Evolutionary conservation across 2,329 filamentous ascomycete genomes (phyloP), one percentile per base, ranked within the genome.

Genomic region (Lachnellula suecica): DNA sequence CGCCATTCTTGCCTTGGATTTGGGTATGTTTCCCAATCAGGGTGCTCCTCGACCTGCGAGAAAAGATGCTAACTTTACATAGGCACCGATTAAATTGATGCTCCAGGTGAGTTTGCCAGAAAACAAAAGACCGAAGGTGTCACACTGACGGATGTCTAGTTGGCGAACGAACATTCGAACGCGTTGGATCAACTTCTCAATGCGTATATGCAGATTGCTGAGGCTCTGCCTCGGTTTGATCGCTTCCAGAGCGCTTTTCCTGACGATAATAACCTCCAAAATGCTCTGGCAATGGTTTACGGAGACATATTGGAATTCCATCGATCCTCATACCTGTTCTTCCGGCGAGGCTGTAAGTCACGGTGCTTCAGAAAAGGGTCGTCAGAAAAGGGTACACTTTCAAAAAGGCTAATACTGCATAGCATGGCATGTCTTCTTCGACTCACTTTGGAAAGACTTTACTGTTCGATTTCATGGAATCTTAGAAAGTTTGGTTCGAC

Each of bases 271-370:
- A 62, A 71, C 0, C 72, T 79, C 31, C 73, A 79, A 23, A 57
- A 71, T 15, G 68, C 71, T 0, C 54, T 79, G 0, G 74, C 73
- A 0, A 52, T 72, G 0, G 74, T 77, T 25, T 80, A 79, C 37
- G 61, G 68, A 0, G 72, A 77, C 11, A 77, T 80, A 17, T 61
- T 79, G 0, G 53, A 72, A 10, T 79, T 79, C 24, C 77, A 80
- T 44, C 69, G 70, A 27, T 43, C 71, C 2, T 74, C 75, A 0
- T 79, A 81, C 53, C 71, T 70, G 17, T 78, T 78, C 41, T 68
- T 79, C 15, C 62, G 68, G 23, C 31, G 55, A 27, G 31, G 48
- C 37, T 38, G 51, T 54, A 52, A 17, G 25, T 51, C 23, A n/a
- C n/a, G n/a, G n/a, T n/a, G n/a, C n/a, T n/a, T n/a, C n/a, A n/a